Conservation (phyloP, 1,284 basidiomycete species). For the Fomitiporia mediterranea region DNA sequence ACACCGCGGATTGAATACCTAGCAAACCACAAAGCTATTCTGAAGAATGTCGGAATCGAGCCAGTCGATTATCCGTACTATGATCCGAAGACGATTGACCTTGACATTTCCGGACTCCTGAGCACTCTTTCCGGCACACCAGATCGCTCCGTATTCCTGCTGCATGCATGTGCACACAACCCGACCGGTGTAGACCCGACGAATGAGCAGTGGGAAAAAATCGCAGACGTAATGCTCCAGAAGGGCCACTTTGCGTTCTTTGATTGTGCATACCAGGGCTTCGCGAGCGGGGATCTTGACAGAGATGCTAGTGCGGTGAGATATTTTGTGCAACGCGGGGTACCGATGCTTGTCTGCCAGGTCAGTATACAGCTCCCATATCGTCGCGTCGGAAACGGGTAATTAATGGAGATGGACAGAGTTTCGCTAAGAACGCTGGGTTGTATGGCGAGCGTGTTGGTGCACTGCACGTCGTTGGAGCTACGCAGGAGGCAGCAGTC, state of each 20-base stretch:
- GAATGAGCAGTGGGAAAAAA: conserved; percentile 79
- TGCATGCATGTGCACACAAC: conserved; percentile 95
- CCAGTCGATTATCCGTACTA: conserved; percentile 88
- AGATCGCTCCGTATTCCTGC: conserved; percentile 76
- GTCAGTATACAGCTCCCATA: conserved; percentile 34
- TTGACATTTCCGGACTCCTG: conserved; percentile 79
- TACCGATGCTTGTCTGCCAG: conserved; percentile 86
- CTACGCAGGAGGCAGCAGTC: conserved; percentile 58
- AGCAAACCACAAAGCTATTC: conserved; percentile 92
- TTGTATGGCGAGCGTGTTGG: conserved; percentile 90
- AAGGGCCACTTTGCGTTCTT: conserved; percentile 90
- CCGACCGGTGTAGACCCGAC: conserved; percentile 96
- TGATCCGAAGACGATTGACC: conserved; percentile 83
- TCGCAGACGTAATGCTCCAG: conserved; percentile 71
- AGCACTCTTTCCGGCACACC: conserved; percentile 62
- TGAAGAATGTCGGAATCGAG: conserved; percentile 78
- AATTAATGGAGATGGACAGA: conserved; percentile 41
- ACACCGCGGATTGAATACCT: conserved; percentile 4
- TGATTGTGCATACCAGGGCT: conserved; percentile 95
- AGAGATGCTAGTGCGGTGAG: conserved; percentile 73
- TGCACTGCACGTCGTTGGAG: conserved; percentile 72
- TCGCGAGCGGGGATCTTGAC: conserved; percentile 81
- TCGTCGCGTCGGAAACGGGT: neutral
- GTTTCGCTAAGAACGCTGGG: conserved; percentile 95
- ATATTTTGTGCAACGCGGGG: conserved; percentile 68